Conservation (phyloP, 805 yeast species). For the Kazachstania martiniae region DNA sequence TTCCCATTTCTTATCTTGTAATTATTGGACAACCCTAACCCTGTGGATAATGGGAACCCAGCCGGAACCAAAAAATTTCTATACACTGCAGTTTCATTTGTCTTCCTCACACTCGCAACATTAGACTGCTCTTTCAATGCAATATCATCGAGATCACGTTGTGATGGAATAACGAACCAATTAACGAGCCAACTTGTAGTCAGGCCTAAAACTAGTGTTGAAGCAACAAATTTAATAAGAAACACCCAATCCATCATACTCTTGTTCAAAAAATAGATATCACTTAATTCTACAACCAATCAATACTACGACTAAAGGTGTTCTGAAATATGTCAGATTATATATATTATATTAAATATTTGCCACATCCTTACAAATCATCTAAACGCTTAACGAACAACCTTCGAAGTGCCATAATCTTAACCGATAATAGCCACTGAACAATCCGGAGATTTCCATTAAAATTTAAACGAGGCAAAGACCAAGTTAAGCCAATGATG, state of each 20-base stretch:
- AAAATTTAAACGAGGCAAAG: too few relatives aligned
- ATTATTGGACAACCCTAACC: conserved; percentile 52
- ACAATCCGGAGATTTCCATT: too few relatives aligned
- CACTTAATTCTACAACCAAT: too few relatives aligned
- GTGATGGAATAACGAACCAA: conserved; percentile 16
- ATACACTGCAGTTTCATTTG: conserved; percentile 64
- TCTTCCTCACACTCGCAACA: conserved; percentile 50
- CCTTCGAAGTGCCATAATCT: too few relatives aligned
- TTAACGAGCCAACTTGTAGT: conserved; percentile 10
- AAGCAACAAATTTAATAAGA: conserved; percentile 6
- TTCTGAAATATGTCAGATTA: too few relatives aligned
- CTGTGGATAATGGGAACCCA: conserved; percentile 58
- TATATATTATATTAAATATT: too few relatives aligned
- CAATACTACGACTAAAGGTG: too few relatives aligned
- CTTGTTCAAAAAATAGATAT: too few relatives aligned
- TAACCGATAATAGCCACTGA: too few relatives aligned
- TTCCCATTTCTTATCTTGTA: conserved; percentile 67
- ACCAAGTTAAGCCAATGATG: too few relatives aligned
- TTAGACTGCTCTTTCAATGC: conserved; percentile 57
- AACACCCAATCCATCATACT: conserved; percentile 8
- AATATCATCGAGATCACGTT: conserved; percentile 46
- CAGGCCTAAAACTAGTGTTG: conserved; percentile 6
- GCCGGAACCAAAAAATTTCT: conserved; percentile 67
- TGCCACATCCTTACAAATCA: too few relatives aligned
- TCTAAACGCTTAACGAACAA: too few relatives aligned